Conservation (phyloP, 257 asterid genomes). For the Ajuga chamaepitys region DNA sequence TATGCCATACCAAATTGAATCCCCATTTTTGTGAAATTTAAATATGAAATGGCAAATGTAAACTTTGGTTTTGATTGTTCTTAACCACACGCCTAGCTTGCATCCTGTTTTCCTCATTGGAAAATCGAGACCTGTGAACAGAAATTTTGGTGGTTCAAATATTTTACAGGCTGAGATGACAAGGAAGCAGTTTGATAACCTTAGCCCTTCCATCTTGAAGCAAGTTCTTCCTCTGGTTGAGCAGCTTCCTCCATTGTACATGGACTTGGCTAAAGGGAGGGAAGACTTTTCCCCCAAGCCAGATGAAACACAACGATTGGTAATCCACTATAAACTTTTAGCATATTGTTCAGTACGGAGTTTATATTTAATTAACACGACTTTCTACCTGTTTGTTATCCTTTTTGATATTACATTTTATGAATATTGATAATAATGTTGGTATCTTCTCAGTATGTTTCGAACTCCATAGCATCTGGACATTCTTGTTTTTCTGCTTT, state of each 20-base stretch:
- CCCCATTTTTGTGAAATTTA: too few relatives aligned
- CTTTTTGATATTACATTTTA: not conserved
- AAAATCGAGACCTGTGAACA: not conserved
- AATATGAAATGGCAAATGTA: too few relatives aligned
- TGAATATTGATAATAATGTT: not conserved
- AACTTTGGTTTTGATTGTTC: too few relatives aligned
- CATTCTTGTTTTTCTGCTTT: not conserved
- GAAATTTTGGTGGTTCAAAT: not conserved
- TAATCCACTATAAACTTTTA: slow-evolving; percentile 19
- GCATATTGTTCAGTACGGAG: not conserved
- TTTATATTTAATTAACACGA: not conserved
- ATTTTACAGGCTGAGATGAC: slow-evolving; percentile 88
- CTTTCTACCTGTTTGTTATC: not conserved
- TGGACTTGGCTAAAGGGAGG: slow-evolving; percentile 90
- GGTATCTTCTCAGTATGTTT: not conserved
- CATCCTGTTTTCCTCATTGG: not conserved
- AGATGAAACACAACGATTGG: slow-evolving; percentile 87
- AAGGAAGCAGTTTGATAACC: slow-evolving; percentile 75
- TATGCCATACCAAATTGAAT: too few relatives aligned
- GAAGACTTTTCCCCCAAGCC: slow-evolving; percentile 81
- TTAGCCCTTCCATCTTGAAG: slow-evolving; percentile 84
- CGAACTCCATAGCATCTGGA: not conserved
- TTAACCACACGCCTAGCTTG: not conserved
- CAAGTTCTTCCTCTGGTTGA: slow-evolving; percentile 92
- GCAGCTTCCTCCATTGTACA: slow-evolving; percentile 92